phyloP scores from a whole-genome alignment of 805 yeast species.

The Ogataea sp. region DNA sequence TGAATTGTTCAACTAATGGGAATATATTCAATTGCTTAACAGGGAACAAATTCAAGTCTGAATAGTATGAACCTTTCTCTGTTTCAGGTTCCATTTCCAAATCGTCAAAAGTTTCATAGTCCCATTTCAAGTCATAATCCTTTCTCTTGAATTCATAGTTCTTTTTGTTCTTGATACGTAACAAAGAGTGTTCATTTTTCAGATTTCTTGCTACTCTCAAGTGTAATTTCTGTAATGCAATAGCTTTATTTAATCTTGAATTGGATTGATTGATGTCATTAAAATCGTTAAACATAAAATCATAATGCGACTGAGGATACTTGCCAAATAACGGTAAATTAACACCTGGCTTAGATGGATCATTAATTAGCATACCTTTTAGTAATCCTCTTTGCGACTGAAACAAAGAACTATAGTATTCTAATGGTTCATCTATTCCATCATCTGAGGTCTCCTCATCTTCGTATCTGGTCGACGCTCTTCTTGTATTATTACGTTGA shows the following conservation, averaged over 20 bases:
- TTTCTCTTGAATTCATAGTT: slow-evolving; percentile 14
- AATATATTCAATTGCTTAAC: slow-evolving; percentile 59
- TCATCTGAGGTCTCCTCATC: slow-evolving; percentile 1
- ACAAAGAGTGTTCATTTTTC: slow-evolving; percentile 19
- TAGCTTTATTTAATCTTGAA: slow-evolving; percentile 16
- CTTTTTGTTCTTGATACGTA: slow-evolving; percentile 19
- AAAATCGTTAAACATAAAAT: neutral
- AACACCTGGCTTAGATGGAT: neutral
- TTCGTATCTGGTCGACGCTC: neutral
- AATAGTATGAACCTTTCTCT: neutral
- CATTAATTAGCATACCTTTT: neutral
- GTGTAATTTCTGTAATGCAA: slow-evolving; percentile 19
- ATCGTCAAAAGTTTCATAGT: slow-evolving; percentile 32
- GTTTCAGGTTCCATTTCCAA: slow-evolving; percentile 14
- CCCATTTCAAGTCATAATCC: slow-evolving; percentile 31
- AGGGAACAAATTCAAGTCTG: slow-evolving; percentile 24
- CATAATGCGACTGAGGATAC: neutral
- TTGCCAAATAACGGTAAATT: neutral
- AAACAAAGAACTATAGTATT: neutral
- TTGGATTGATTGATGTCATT: neutral
- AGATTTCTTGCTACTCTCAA: slow-evolving; percentile 19
- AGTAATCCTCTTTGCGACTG: neutral
- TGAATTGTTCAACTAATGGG: slow-evolving; percentile 88
- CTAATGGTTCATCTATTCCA: slow-evolving; percentile 1
- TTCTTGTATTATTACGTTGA: too few relatives aligned